Base-by-base conservation (phyloP, 2,329 filamentous ascomycete genomes). In the Phaeophleospora eucalypticola region DNA sequence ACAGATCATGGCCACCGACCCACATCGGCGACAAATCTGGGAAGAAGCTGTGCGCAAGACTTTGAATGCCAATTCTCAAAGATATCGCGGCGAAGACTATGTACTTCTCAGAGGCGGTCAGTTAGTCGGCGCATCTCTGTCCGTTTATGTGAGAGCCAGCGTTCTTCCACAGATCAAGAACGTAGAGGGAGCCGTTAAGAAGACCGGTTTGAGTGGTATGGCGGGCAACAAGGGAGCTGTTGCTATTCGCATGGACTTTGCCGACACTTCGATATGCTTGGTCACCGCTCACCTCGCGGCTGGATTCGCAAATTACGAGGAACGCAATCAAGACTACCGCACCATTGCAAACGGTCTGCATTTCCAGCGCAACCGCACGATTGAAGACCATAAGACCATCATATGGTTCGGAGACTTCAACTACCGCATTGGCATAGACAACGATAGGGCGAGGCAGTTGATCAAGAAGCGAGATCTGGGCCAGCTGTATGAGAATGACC, bases 361-460 rank as follows among this genome's bases (percentile, higher is more conserved):
- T 33, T 98, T 98, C 64, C 91, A 95, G 67, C 81, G 89, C 45
- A 95, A 96, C 61, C 78, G 89, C 47, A 81, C 86, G 4, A 97
- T 98, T 52, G 88, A 93, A 59, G 86, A 97, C 64, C 93, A 98
- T 64, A 89, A 86, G 55, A 84, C 87, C 17, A 84, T 97, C 29
- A 84, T 96, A 43, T 98, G 93, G 91, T 78, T 96, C 35, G 93
- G 93, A 4, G 93, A 98, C 67, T 98, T 98, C 74, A 98, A 98
- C 65, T 98, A 98, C 68, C 85, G 93, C 15, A 95, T 98, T 59
- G 91, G 90, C 1, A 76, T 97, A 47, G 79, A 78, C 36, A 82
- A 88, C 54, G 89, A 95, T 33, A 83, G 78, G 49, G 87, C 89
- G 6, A 84, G 87, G 56, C 79, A 83, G 24, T 72, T 95, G 8